These are phyloP conservation scores for Ascochyta rabiei DNA, from an alignment of 2,329 filamentous ascomycete genomes.

Conservation along the genomic window DNA sequence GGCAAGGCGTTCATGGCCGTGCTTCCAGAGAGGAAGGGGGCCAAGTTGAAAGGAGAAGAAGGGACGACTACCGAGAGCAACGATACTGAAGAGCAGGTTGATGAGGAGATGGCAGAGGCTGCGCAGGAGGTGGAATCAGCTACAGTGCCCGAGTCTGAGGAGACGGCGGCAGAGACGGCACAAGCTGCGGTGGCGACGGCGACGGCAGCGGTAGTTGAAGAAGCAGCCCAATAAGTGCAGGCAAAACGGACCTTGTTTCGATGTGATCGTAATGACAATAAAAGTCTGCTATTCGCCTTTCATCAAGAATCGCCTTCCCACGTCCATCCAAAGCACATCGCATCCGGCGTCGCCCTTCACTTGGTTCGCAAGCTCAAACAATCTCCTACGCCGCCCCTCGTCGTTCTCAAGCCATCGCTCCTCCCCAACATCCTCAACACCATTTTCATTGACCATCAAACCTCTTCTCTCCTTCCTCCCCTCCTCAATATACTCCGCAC, in stretches of 20 bases:
- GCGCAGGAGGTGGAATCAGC: slow-evolving; percentile 15
- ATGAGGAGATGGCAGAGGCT: slow-evolving; percentile 18
- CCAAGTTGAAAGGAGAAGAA: slow-evolving; percentile 61
- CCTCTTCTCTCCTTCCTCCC: not conserved
- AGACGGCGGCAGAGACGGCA: slow-evolving; percentile 9
- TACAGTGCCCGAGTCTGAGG: not conserved
- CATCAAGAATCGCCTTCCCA: slow-evolving; percentile 26
- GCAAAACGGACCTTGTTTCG: not conserved
- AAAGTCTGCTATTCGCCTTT: slow-evolving; percentile 18
- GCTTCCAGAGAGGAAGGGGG: slow-evolving; percentile 90
- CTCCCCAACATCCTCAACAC: slow-evolving; percentile 17
- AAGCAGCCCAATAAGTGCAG: slow-evolving; percentile 3
- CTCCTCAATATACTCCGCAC: slow-evolving; percentile 5
- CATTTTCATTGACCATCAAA: slow-evolving; percentile 15
- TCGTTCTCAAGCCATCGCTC: slow-evolving; percentile 16
- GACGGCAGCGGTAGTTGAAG: not conserved
- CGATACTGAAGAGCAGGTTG: slow-evolving; percentile 15
- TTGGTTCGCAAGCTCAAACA: slow-evolving; percentile 19
- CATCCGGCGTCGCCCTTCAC: slow-evolving; percentile 15
- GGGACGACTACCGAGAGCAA: slow-evolving; percentile 22
- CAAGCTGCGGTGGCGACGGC: slow-evolving; percentile 2
- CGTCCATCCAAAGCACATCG: slow-evolving; percentile 25
- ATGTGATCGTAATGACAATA: slow-evolving; percentile 4
- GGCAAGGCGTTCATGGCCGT: slow-evolving; percentile 84
- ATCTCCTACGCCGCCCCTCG: slow-evolving; percentile 7